Evolutionary conservation across 208 protist genomes (phyloP).

Genomic region (Strigomonas culicis): DNA sequence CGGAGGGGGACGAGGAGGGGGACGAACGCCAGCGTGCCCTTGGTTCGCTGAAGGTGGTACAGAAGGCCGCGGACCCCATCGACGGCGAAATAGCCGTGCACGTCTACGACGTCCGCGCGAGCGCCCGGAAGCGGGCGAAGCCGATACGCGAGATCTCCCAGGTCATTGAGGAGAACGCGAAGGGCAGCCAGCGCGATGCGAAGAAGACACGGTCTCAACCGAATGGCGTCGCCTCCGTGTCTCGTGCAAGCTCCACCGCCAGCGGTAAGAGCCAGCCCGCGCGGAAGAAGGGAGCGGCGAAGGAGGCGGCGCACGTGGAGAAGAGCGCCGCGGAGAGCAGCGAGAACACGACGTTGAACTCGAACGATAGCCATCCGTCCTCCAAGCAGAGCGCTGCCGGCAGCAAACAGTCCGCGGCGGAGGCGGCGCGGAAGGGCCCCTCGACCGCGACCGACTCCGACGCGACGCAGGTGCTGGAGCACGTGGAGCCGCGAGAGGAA

Average conservation of each 20-base stretch:
- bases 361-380: background rate
- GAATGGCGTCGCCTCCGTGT: background rate
- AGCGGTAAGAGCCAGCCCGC: background rate
- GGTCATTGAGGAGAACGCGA: conserved; percentile 79
- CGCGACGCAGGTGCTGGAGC: background rate
- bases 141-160: conserved; percentile 81
- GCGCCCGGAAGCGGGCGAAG: conserved; percentile 44
- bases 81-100: conserved; percentile 61
- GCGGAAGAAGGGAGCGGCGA: conserved; percentile 4
- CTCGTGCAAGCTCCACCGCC: background rate
- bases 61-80: conserved; percentile 41
- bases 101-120: conserved; percentile 83
- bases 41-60: conserved; percentile 75
- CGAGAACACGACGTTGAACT: too few relatives aligned
- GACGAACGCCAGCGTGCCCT: background rate
- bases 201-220: too few relatives aligned
- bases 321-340: too few relatives aligned
- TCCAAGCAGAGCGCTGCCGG: background rate
- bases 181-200: conserved; percentile 10
- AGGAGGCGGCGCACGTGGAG: background rate
- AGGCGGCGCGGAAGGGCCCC: too few relatives aligned
- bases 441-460: background rate
- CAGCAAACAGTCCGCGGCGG: background rate
- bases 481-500: background rate
- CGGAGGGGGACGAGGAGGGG: conserved; percentile 7